phyloP scores from a whole-genome alignment of 192 early-diverging fungal species.

The Coemansia pectinata region DNA sequence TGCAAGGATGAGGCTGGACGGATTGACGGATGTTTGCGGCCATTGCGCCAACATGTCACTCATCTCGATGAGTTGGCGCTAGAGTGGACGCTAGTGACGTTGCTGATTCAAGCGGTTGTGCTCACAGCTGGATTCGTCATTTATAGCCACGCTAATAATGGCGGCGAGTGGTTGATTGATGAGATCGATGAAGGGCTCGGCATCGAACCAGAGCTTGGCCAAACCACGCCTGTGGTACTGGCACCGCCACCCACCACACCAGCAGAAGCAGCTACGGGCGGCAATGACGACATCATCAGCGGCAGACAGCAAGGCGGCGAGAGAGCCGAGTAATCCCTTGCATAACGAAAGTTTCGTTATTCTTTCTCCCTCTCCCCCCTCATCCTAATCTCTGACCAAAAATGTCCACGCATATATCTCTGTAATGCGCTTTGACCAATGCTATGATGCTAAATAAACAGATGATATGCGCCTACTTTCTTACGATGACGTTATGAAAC shows the following conservation, averaged over 20 bases:
- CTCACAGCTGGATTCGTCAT: conserved; percentile 7
- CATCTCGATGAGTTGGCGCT: conserved; percentile 7
- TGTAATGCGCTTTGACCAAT: neutral
- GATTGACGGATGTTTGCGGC: conserved; percentile 16
- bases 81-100: conserved; percentile 7
- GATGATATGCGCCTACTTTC: neutral
- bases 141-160: neutral
- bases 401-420: neutral
- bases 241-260: neutral
- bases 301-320: neutral
- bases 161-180: conserved; percentile 14
- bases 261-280: neutral
- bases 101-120: conserved; percentile 19
- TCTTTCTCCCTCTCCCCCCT: neutral
- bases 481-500: neutral
- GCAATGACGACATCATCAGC: neutral
- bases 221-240: neutral
- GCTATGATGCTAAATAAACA: neutral
- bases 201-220: neutral
- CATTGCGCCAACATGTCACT: conserved; percentile 8
- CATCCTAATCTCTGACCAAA: neutral
- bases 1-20: neutral
- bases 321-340: neutral
- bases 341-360: neutral
- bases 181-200: neutral